Base-by-base conservation (phyloP, 768 basidiomycete species). In the Lentinus brumalis region DNA sequence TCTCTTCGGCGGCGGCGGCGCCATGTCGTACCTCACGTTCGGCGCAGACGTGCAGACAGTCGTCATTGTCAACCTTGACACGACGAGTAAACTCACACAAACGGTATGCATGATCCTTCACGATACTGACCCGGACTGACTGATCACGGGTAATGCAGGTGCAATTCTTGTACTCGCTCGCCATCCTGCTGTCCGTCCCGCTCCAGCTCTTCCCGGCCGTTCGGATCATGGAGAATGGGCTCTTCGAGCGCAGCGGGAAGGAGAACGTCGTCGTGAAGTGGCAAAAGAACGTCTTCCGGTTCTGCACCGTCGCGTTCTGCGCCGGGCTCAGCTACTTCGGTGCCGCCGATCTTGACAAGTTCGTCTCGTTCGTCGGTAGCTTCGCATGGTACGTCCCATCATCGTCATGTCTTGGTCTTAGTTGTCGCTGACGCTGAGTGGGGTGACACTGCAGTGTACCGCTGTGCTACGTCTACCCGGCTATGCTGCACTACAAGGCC, bases 121-220 rank as follows among this genome's bases (percentile, higher is more conserved):
- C 15, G 52, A 71, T 67, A 59, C 59, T 71, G 21, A 68, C 66
- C 18, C 55, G 39, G 12, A 29, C 35, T 12, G n/a, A 26, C 14
- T 8, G 21, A 50, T 16, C 15, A 57, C 42, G 15, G 21, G 16
- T 4, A 12, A 38, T 44, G 5, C 54, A 89, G 87, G 86, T 91
- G 10, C 92, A 93, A 78, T 87, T 93, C 73, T 72, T 94, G 32
- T 94, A 97, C 76, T 89, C 93, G n/a, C 75, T 94, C 39, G 97
- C 96, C 12, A 98, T 98, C 75, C 77, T 93, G 63, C 83, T 94
- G 45, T 97, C 95, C 14, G 89, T 91, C 8, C 95, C 96, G 0
- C 84, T 98, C 0, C 96, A 98, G 74, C 87, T 98, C 57, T 98
- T 98, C 92, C 97, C 97, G 0, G 97, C 96, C 3, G 88, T 96